These are phyloP conservation scores for Lachancea mirantina DNA, from an alignment of 805 yeast species.

Conservation along the genomic window DNA sequence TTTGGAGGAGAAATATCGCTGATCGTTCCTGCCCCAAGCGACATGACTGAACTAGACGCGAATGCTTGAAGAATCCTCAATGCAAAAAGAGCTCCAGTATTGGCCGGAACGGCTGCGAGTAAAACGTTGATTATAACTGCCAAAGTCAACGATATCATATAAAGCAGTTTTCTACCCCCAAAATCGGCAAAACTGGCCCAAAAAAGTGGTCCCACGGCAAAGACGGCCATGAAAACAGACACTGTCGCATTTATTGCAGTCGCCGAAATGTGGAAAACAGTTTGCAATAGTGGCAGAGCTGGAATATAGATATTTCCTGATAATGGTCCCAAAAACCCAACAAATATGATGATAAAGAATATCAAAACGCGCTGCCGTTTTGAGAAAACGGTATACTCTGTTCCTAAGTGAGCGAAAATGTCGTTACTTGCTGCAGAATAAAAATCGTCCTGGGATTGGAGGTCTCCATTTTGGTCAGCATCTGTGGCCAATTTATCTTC, in stretches of 20 bases:
- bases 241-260: constrained; percentile 48
- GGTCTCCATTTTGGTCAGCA: too few species aligned
- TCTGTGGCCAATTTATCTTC: too few species aligned
- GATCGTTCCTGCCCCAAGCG: constrained; percentile 88
- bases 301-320: constrained; percentile 55
- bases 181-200: constrained; percentile 52
- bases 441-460: too few species aligned
- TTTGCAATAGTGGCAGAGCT: constrained; percentile 39
- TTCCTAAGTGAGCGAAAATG: not conserved
- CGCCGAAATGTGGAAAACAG: constrained; percentile 35
- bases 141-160: constrained; percentile 47
- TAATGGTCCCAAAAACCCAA: constrained; percentile 51
- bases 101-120: constrained; percentile 53
- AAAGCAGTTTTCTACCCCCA: constrained; percentile 60
- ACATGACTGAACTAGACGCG: constrained; percentile 83
- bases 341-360: constrained; percentile 36
- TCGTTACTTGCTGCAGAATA: constrained; percentile 2
- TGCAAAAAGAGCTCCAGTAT: constrained; percentile 62
- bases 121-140: constrained; percentile 59
- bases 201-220: constrained; percentile 48
- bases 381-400: constrained; percentile 33
- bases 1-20: constrained; percentile 63
- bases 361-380: constrained; percentile 29
- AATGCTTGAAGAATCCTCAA: constrained; percentile 66
- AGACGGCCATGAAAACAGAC: constrained; percentile 49